Base-by-base conservation (phyloP, 257 asterid species). In the Cruciata laevipes region DNA sequence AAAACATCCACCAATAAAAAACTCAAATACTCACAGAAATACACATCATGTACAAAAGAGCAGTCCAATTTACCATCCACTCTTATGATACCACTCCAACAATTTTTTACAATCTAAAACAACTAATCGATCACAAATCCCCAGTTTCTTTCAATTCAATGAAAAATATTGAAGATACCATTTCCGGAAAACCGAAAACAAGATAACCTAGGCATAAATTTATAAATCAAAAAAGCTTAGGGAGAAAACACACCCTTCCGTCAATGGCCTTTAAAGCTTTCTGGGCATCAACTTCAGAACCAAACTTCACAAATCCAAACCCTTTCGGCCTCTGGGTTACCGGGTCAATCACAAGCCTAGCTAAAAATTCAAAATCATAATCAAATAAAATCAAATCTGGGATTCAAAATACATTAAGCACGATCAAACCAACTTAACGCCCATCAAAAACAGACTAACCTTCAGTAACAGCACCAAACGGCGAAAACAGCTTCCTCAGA, bases 221-320 rank as follows among this genome's bases (percentile, higher is more conserved):
- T 27, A 27, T 27, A 1, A 27, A 7, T 51, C 10, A 66, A 60
- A 5, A 40, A 27, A 59, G 40, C n/a, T 2, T 1, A 9, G 2
- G 35, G 10, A 37, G 38, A 62, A 53, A 21, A 14, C 4, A 38
- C 78, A 88, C 95, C 88, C 83, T 79, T 79, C 89, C 87, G 71
- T 80, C 84, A 84, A 91, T 71, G 74, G 88, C 80, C 73, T 73
- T 83, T 58, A 82, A 59, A 7, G 96, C 95, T 61, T 81, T 84
- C 47, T 69, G 85, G 7, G 88, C 95, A 70, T 85, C 85, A 40
- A 73, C 40, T 68, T 84, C 89, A 8, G 87, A 75, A 7, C 65
- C 85, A 79, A 86, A 89, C 76, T 69, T 79, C 35, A 86, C 89
- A 68, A 87, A 92, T 69, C 88, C 95, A 74, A 87, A 92, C 63